These are phyloP conservation scores for Exserohilum rostratum DNA, from an alignment of 2,329 filamentous ascomycete species.

Conservation along the genomic window DNA sequence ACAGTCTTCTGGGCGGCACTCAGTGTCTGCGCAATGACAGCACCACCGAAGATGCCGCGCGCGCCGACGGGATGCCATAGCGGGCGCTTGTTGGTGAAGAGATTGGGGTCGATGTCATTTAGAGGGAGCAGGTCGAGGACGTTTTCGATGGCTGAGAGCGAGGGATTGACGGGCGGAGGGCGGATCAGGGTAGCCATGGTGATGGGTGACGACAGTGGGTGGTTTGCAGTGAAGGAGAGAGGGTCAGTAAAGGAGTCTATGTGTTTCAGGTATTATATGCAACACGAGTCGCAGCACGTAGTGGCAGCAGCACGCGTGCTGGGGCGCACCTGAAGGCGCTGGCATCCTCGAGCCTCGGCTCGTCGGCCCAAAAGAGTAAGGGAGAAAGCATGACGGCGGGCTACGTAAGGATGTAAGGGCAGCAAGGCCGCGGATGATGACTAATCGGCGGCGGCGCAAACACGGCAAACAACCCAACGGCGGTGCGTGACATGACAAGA, in stretches of 20 bases:
- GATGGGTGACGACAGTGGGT: neutral
- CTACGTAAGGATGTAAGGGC: too few relatives aligned
- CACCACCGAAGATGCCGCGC: slow-evolving; percentile 90
- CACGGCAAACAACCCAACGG: too few relatives aligned
- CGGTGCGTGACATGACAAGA: too few relatives aligned
- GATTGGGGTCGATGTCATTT: slow-evolving; percentile 75
- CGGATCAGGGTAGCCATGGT: slow-evolving; percentile 68
- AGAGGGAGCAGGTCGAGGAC: slow-evolving; percentile 85
- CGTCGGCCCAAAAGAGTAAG: too few relatives aligned
- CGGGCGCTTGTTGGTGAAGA: slow-evolving; percentile 92
- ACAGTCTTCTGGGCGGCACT: slow-evolving; percentile 89
- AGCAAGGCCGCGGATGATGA: too few relatives aligned
- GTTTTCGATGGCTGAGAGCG: slow-evolving; percentile 84
- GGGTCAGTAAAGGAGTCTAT: neutral
- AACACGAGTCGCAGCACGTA: too few relatives aligned
- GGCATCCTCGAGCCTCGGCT: slow-evolving; percentile 26
- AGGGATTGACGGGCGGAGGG: slow-evolving; percentile 73
- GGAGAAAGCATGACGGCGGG: too few relatives aligned
- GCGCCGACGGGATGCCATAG: slow-evolving; percentile 93
- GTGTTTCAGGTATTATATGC: neutral
- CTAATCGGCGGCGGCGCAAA: too few relatives aligned
- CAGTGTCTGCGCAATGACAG: slow-evolving; percentile 90
- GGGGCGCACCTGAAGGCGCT: neutral
- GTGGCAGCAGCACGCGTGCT: neutral
- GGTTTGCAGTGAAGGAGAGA: neutral